Evolutionary conservation across 805 yeast species (phyloP), one percentile per base, ranked within the genome.

Genomic region (Kregervanrija pseudodelftensis): DNA sequence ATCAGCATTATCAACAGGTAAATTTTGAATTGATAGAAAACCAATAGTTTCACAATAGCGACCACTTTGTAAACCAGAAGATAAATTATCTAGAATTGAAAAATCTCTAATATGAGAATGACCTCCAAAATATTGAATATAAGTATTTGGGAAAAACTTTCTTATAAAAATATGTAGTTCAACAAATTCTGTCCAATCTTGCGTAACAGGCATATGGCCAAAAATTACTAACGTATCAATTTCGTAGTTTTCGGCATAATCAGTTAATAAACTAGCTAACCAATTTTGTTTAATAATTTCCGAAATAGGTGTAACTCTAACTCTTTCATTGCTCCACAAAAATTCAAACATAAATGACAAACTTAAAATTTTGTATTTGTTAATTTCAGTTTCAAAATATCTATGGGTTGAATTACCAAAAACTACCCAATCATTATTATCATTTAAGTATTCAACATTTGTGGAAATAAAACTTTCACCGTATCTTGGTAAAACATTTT

Each of bases 41-140:
- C 98, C 98, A n/a, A 85, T 75, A 0, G 98, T 91, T 60, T 91
- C 98, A 57, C 95, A 78, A 59, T 85, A 91, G 41, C 96, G 70
- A 0, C 98, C 98, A 59, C 95, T 85, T 65, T 91, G 95, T n/a
- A 91, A 63, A 0, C 82, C 96, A 0, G 85, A 79, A 17, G 90
- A 74, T 40, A 65, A 67, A 2, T 69, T 65, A 57, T 91, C 98
- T 41, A 80, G 69, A 3, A 77, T 67, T 8, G 77, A 73, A 61
- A 83, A 91, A 62, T 91, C 98, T 49, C 98, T 70, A 12, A 91
- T 79, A 59, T 91, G 98, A 30, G 95, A 80, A 64, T 91, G 98
- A 1, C 97, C 98, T 1, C 97, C 98, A 63, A 91, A 82, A 54
- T 84, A 86, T 60, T 88, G 96, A 43, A 91, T 84, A 0, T 79